These are phyloP conservation scores for Lotus japonicus DNA, from an alignment of 306 rosid genomes.

Conservation along the genomic window DNA sequence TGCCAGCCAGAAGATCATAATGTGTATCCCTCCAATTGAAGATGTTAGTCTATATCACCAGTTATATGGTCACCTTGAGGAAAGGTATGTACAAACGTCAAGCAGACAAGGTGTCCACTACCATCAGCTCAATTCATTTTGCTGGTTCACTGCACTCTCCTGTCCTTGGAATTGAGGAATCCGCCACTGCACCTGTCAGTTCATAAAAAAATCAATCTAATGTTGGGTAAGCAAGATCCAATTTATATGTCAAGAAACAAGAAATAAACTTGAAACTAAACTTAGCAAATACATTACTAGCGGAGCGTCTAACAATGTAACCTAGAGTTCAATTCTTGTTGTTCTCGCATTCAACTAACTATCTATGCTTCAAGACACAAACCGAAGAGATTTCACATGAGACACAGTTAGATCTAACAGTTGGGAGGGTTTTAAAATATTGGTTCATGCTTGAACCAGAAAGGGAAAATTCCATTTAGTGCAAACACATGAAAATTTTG, in stretches of 20 bases:
- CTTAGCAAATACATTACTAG: neutral
- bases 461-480: neutral
- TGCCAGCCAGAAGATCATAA: constrained; percentile 24
- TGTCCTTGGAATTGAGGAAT: constrained; percentile 33
- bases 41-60: constrained; percentile 45
- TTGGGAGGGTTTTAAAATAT: neutral
- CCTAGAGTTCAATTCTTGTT: neutral
- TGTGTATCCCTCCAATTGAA: constrained; percentile 35
- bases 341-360: neutral
- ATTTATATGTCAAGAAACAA: neutral
- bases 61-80: constrained; percentile 42
- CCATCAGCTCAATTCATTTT: constrained; percentile 32
- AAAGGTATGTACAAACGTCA: constrained; percentile 59
- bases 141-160: constrained; percentile 36
- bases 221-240: neutral
- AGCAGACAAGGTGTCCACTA: constrained; percentile 22
- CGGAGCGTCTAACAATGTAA: neutral
- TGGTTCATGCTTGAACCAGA: neutral
- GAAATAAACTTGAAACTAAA: neutral
- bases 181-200: constrained; percentile 32
- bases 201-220: neutral
- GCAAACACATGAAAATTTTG: neutral
- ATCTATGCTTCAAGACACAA: neutral
- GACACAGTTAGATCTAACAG: neutral
- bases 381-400: neutral